These are phyloP conservation scores for Microdochium nivale DNA, from an alignment of 2,329 filamentous ascomycete genomes.

Conservation along the genomic window DNA sequence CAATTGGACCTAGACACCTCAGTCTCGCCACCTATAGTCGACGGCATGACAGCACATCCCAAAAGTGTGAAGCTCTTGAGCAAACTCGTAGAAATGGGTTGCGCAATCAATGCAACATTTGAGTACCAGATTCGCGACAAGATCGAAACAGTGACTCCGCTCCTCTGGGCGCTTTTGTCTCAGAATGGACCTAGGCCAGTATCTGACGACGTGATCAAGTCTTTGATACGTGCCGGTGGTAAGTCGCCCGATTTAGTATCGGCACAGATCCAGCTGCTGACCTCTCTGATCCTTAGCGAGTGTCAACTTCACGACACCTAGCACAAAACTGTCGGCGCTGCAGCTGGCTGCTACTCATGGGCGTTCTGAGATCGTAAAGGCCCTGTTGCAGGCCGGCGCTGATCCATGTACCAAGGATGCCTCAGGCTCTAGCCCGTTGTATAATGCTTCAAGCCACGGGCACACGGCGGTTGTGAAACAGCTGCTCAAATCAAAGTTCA, in stretches of 20 bases:
- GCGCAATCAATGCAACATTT: background rate
- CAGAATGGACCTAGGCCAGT: conserved; percentile 5
- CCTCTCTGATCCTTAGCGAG: conserved; percentile 5
- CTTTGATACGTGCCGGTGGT: conserved; percentile 12
- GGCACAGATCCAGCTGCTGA: background rate
- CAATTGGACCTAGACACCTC: background rate
- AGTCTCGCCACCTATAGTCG: background rate
- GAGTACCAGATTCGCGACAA: background rate
- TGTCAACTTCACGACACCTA: conserved; percentile 12
- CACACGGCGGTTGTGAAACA: conserved; percentile 12
- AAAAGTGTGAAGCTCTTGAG: conserved; percentile 1
- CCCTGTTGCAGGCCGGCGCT: conserved; percentile 13
- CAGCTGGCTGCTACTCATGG: conserved; percentile 12
- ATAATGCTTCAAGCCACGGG: conserved; percentile 17
- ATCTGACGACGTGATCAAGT: conserved; percentile 5
- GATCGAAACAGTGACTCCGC: conserved; percentile 4
- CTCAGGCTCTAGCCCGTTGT: conserved; percentile 14
- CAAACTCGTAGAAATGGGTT: conserved; percentile 1
- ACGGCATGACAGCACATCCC: background rate
- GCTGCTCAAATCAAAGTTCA: conserved; percentile 14
- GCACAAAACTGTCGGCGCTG: conserved; percentile 12
- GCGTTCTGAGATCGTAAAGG: conserved; percentile 8
- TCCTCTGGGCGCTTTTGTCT: conserved; percentile 14
- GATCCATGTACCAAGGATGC: conserved; percentile 11
- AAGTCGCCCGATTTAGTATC: conserved; percentile 1